Evolutionary conservation across 2,329 filamentous ascomycete genomes (phyloP), one percentile per base, ranked within the genome.

Genomic region (Chaetothyriales sp.): DNA sequence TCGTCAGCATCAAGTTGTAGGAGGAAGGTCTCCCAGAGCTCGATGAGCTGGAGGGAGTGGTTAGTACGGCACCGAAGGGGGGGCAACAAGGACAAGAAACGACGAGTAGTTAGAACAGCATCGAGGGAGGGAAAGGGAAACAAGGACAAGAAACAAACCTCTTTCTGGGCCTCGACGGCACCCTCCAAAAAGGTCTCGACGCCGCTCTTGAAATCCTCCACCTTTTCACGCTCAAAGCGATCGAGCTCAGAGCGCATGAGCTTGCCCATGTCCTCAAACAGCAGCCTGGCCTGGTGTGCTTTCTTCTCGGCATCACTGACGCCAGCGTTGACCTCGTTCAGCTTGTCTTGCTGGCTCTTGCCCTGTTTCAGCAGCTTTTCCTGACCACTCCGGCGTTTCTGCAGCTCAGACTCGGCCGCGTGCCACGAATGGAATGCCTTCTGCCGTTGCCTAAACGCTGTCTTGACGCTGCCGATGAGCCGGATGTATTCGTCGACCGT

Each of bases 401-500:
- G 81, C 54, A 96, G 70, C 63, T 96, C 90, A 3, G 83, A 83
- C 64, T 98, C 92, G 6, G 92, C 89, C 2, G 79, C 71, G 65
- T 95, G 89, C 90, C 92, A 98, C 44, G 84, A 81, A 65, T 96
- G 86, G 64, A 92, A 98, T 1, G 89, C 86, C 67, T 95, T 95
- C 66, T 98, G 92, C 51, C 92, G 82, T 67, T 95, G 89, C 36
- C 77, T 71, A 63, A 98, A 98, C 0, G 92, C 86, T 55, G 84
- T 86, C 73, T 98, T 98, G 54, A 96, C 86, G 50, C 86, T 93
- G 28, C 88, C 87, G 60, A 98, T 96, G 44, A 98, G 71, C 4
- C 92, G 86, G 60, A 98, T 93, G 68, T 98, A 98, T 69, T 98
- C 92, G 58, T 98, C 92, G 56, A 98, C 89, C 44, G 94, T 94